phyloP scores from a whole-genome alignment of 2,329 filamentous ascomycete species.

The Ophiostoma montium region DNA sequence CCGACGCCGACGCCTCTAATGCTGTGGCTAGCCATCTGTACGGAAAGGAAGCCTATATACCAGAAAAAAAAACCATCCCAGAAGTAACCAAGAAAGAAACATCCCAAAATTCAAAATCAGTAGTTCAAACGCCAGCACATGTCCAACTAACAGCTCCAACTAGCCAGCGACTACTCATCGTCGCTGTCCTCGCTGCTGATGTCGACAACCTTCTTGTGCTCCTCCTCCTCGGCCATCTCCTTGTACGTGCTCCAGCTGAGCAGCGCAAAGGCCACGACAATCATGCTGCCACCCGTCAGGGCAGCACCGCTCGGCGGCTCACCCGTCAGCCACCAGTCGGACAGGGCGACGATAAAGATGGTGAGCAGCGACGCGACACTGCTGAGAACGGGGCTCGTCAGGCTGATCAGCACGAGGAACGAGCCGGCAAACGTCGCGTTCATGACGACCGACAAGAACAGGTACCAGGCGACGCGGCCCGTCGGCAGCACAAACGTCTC shows the following conservation, averaged over 20 bases:
- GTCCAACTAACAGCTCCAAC: background rate
- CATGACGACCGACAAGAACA: conserved; percentile 65
- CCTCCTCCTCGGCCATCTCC: conserved; percentile 78
- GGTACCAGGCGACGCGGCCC: conserved; percentile 64
- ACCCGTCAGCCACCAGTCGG: conserved; percentile 77
- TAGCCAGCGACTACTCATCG: conserved; percentile 8
- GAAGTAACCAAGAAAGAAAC: no score
- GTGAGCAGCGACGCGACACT: conserved; percentile 88
- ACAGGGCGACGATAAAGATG: conserved; percentile 89
- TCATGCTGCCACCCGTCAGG: conserved; percentile 69
- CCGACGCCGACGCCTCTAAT: no score
- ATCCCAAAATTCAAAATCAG: background rate
- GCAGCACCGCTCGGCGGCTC: conserved; percentile 61
- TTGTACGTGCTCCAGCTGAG: conserved; percentile 84
- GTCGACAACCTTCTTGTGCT: conserved; percentile 35
- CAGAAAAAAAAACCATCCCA: no score
- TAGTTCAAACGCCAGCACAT: background rate
- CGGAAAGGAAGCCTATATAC: background rate
- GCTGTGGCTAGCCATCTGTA: conserved; percentile 4
- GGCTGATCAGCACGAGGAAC: conserved; percentile 81
- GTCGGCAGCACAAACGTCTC: conserved; percentile 74
- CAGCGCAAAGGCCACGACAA: conserved; percentile 76
- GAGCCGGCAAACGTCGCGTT: conserved; percentile 89
- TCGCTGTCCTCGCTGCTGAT: conserved; percentile 14
- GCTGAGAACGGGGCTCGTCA: conserved; percentile 84